Base-by-base conservation (phyloP, 2,329 filamentous ascomycete genomes). In the Ascochyta clinopodiicola region DNA sequence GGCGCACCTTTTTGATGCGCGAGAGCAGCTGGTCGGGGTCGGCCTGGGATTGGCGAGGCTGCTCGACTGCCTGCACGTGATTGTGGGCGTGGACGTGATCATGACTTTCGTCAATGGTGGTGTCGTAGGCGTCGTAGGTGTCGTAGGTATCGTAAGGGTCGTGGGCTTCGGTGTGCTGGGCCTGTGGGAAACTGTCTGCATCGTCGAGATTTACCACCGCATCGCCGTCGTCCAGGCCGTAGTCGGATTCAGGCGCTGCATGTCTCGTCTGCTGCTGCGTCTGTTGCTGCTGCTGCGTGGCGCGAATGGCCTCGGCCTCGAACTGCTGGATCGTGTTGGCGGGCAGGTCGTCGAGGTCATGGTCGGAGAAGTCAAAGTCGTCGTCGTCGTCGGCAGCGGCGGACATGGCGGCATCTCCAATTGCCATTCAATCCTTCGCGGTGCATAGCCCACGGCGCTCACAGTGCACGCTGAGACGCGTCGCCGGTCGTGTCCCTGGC, bases 151-250 rank as follows among this genome's bases (percentile, higher is more conserved):
- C 37, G 39, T 46, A 24, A 45, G 40, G 24, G 13, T 38, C 35
- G 32, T 40, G 42, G 19, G 42, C 21, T 1, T 46, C 38, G 42
- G 44, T 10, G 3, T 45, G 25, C n/a, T 51, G 45, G 27, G 36
- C 45, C 22, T 24, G 22, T 4, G 22, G 4, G 22, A 24, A 24
- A 24, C 22, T 24, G 15, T 57, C 45, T 29, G 58, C 59, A 43
- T 79, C 77, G 59, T 80, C 76, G 44, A 81, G 71, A 46, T 81
- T 77, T 52, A 81, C 74, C 10, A 80, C 66, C 55, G 72, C 66
- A 55, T 71, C 69, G 56, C 78, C 79, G 37, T 80, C 75, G 50
- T 79, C 78, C 43, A 77, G 71, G 43, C 78, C 79, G 63, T 81
- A 80, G 63, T 81, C 78, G 4, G 62, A 66, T 27, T 51, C 61